Evolutionary conservation across 768 basidiomycete genomes (phyloP), one percentile per base, ranked within the genome.

Genomic region (Coprinellus micaceus): DNA sequence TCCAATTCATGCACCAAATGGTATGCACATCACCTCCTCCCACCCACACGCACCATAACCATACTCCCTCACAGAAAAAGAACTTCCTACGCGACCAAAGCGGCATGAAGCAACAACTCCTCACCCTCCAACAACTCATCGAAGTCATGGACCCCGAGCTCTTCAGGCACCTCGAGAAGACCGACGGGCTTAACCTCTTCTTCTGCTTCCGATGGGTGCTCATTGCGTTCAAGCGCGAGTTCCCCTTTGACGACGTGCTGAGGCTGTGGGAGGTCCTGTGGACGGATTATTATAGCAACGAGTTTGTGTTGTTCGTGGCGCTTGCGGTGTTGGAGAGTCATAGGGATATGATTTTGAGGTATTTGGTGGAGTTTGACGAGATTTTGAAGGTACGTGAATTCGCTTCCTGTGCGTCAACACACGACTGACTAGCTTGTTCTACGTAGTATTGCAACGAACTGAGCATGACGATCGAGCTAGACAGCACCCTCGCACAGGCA

Each of bases 191-290:
- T 59, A 98, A 98, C 70, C 70, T 98, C 26, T 98, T 98, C 78
- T 98, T 98, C 78, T 98, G 94, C 71, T 99, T 98, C 83, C 84
- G 96, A 84, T 94, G 92, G 92, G 83, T 94, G 13, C 78, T 94
- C 44, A 97, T 98, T 60, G 76, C 88, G 0, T 98, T 97, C 81
- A 98, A 99, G 73, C 89, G 97, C 57, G 97, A 99, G 71, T 98
- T 98, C 69, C 75, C 88, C 3, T 98, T 98, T 70, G 83, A 91
- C 29, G 91, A 97, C 52, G 90, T 98, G 37, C 76, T 96, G 43
- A 79, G 83, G 5, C 73, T 98, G 9, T 99, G 97, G 97, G 97
- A 99, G 69, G 88, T 92, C 17, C 73, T 94, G 19, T 94, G 91
- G 91, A 91, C 92, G 10, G 86, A 95, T 64, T 91, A 91, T 68